phyloP scores from a whole-genome alignment of 1,284 basidiomycete species.

The Moesziomyces globuligerus region DNA sequence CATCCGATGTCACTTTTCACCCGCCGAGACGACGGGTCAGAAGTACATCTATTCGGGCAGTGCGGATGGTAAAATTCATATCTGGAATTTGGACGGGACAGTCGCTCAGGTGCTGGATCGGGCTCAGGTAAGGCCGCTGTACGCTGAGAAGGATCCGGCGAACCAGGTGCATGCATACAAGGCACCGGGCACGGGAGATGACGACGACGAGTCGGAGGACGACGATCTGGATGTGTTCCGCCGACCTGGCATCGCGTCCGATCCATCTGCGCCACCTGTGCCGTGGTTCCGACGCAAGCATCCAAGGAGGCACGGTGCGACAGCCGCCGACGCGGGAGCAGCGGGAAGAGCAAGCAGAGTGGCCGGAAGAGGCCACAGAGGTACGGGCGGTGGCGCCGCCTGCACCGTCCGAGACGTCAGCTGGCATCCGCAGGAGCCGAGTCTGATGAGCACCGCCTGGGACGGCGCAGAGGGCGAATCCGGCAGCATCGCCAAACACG shows the following conservation, averaged over 20 bases:
- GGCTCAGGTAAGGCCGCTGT: conserved; percentile 77
- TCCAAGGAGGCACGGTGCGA: conserved; percentile 10
- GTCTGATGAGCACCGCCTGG: conserved; percentile 91
- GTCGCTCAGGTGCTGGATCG: conserved; percentile 86
- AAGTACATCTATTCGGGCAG: conserved; percentile 95
- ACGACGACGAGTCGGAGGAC: conserved; percentile 17
- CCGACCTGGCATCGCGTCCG: conserved; percentile 33
- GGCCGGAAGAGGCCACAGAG: conserved; percentile 33
- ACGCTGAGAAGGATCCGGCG: conserved; percentile 55
- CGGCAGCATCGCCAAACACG: conserved; percentile 57
- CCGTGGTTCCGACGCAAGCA: conserved; percentile 44
- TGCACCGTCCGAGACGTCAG: conserved; percentile 84
- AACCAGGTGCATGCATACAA: conserved; percentile 66
- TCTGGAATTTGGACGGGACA: conserved; percentile 92
- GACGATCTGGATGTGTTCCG: conserved; percentile 22
- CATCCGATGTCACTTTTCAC: conserved; percentile 95
- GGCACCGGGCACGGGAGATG: conserved; percentile 2
- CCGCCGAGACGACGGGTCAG: conserved; percentile 86
- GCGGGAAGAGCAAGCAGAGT: conserved; percentile 1
- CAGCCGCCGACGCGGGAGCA: neutral
- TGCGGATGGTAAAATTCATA: conserved; percentile 76
- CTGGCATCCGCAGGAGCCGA: conserved; percentile 89
- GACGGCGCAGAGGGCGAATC: conserved; percentile 69
- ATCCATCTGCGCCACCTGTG: conserved; percentile 45
- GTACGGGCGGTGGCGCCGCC: conserved; percentile 28